phyloP scores from a whole-genome alignment of 768 basidiomycete species.

The Pisolithus sp. region DNA sequence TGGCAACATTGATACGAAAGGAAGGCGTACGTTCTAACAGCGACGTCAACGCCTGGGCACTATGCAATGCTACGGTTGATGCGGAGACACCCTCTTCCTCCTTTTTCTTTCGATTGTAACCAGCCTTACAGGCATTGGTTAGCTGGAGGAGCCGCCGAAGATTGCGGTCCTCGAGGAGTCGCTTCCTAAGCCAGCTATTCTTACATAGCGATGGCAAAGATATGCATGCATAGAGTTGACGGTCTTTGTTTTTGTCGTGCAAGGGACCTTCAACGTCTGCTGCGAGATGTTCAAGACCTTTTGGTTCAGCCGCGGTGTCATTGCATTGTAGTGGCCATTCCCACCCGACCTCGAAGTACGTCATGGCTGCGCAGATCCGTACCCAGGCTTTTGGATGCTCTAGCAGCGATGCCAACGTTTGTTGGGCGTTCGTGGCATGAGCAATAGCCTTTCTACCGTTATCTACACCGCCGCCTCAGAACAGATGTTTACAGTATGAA shows the following conservation, averaged over 20 bases:
- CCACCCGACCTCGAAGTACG: conserved; percentile 22
- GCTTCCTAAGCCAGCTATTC: conserved; percentile 4
- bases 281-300: not conserved
- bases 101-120: conserved; percentile 1
- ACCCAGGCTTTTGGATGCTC: conserved; percentile 10
- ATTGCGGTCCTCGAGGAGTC: conserved; percentile 13
- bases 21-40: conserved; percentile 16
- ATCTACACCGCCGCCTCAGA: conserved; percentile 7
- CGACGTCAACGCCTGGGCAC: conserved; percentile 21
- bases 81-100: conserved; percentile 9
- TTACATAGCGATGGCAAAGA: conserved; percentile 26
- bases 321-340: conserved; percentile 8
- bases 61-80: conserved; percentile 16
- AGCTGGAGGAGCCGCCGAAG: conserved; percentile 13
- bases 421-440: not conserved
- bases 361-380: conserved; percentile 20
- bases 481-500: not conserved
- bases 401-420: conserved; percentile 11
- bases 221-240: conserved; percentile 18
- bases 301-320: not conserved
- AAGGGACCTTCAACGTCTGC: conserved; percentile 14
- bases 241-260: conserved; percentile 1
- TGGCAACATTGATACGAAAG: not conserved
- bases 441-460: conserved; percentile 9
- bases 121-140: conserved; percentile 8